A percentile compares a stretch with the other conserved stretches of the same genome.
Conservation (phyloP, 495 filamentous ascomycete species). For the Xylaria acuta region DNA sequence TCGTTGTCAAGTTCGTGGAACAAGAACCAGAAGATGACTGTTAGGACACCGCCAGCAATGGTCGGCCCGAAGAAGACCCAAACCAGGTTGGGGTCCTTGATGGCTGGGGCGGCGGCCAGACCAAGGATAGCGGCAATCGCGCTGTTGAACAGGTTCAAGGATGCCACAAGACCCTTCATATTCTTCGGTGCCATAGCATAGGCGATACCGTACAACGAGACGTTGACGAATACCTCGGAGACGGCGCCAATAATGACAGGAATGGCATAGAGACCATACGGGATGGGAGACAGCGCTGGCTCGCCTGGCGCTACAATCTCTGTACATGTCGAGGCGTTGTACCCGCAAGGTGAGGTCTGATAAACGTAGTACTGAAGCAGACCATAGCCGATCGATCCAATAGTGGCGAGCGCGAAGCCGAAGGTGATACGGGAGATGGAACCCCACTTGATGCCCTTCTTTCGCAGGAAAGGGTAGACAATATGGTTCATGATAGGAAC, state of each 20-base stretch:
- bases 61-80: constrained; percentile 60
- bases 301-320: constrained; percentile 43
- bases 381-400: constrained; percentile 66
- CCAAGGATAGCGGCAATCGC: constrained; percentile 64
- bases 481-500: constrained; percentile 72
- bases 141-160: constrained; percentile 63
- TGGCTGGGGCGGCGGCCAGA: constrained; percentile 61
- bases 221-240: constrained; percentile 71
- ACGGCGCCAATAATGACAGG: constrained; percentile 60
- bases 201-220: constrained; percentile 73
- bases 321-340: constrained; percentile 49
- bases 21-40: constrained; percentile 55
- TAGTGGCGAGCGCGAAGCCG: constrained; percentile 70
- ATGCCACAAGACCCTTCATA: constrained; percentile 71
- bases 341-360: constrained; percentile 56
- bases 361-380: constrained; percentile 78
- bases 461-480: constrained; percentile 71
- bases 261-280: constrained; percentile 50
- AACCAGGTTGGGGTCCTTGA: constrained; percentile 65
- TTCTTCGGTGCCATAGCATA: constrained; percentile 69
- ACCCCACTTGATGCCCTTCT: constrained; percentile 65
- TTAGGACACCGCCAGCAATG: constrained; percentile 49
- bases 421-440: constrained; percentile 75
- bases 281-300: constrained; percentile 52
- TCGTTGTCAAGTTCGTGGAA: constrained; percentile 54